Percentiles rank a stretch among this genome's conserved stretches.
Conservation (phyloP, 2,329 filamentous ascomycete species). For the Claviceps pusilla region DNA sequence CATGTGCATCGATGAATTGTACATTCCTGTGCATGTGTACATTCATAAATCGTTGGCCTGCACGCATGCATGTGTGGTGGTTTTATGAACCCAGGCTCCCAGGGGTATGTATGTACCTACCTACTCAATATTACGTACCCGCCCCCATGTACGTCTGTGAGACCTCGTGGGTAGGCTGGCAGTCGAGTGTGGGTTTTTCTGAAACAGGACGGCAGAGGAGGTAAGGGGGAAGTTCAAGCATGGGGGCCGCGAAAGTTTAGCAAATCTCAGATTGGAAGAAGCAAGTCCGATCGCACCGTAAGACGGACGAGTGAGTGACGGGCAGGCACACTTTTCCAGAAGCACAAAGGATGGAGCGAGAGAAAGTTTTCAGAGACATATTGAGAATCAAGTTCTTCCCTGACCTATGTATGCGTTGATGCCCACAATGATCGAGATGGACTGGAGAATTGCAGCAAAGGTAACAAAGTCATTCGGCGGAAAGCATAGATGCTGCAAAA, state of each 20-base stretch:
- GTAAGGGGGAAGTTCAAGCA: background rate
- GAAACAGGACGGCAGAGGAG: background rate
- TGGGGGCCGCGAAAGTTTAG: background rate
- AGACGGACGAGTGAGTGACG: too few species aligned
- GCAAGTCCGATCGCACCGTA: background rate
- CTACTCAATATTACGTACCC: background rate
- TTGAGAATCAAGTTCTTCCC: too few species aligned
- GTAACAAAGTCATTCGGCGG: too few species aligned
- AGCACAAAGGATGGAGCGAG: background rate
- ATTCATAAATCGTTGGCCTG: background rate
- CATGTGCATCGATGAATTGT: background rate
- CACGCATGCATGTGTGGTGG: background rate
- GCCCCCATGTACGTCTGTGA: background rate
- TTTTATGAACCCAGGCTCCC: background rate
- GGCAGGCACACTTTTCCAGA: background rate
- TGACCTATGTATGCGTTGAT: background rate
- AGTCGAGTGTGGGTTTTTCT: too few species aligned
- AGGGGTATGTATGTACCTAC: too few species aligned
- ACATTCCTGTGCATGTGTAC: background rate
- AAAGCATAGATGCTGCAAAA: too few species aligned
- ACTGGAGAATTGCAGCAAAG: too few species aligned
- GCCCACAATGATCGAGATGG: too few species aligned
- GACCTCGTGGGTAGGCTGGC: too few species aligned
- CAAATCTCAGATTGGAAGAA: background rate
- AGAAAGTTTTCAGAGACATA: background rate